A percentile compares a stretch with the other conserved stretches of the same genome.
These are phyloP conservation scores for Taphrina sp. DNA, from an alignment of 1,139 yeast genomes.

Conservation along the genomic window DNA sequence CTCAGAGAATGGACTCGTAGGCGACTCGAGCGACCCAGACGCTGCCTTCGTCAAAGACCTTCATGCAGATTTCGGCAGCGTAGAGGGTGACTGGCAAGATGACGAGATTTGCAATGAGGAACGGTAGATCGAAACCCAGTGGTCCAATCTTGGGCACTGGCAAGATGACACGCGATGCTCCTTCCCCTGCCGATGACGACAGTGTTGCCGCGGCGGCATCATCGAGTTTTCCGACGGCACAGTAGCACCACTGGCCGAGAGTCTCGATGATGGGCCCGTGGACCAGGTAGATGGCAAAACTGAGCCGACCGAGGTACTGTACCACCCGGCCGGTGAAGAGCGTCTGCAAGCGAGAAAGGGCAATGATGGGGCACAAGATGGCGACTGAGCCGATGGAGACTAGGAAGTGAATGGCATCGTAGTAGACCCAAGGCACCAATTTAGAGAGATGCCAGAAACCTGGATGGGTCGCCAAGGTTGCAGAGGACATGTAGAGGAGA, in stretches of 20 bases:
- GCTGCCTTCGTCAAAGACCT: conserved; percentile 10
- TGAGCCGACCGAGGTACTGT: conserved; percentile 28
- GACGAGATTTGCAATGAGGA: conserved; percentile 20
- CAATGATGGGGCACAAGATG: conserved; percentile 18
- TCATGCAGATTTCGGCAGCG: conserved; percentile 16
- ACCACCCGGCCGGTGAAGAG: conserved; percentile 4
- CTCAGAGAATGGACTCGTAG: background rate
- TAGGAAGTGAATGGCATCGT: conserved; percentile 17
- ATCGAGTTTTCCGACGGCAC: conserved; percentile 15
- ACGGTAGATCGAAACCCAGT: conserved; percentile 16
- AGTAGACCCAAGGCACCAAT: conserved; percentile 24
- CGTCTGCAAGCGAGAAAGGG: conserved; percentile 5
- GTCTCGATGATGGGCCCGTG: conserved; percentile 27
- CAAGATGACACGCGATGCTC: background rate
- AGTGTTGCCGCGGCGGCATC: too few relatives aligned
- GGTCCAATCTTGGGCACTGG: conserved; percentile 21
- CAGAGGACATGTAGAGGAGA: conserved; percentile 20
- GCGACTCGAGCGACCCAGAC: conserved; percentile 4
- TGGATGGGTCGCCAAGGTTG: conserved; percentile 9
- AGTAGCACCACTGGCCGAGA: conserved; percentile 3
- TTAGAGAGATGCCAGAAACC: conserved; percentile 12
- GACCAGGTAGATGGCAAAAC: conserved; percentile 23
- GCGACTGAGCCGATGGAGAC: conserved; percentile 19
- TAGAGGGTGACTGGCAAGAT: conserved; percentile 27
- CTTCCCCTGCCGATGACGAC: background rate